These are phyloP conservation scores for Aspergillus floridensis DNA, from an alignment of 2,329 filamentous ascomycete species.

Conservation along the genomic window DNA sequence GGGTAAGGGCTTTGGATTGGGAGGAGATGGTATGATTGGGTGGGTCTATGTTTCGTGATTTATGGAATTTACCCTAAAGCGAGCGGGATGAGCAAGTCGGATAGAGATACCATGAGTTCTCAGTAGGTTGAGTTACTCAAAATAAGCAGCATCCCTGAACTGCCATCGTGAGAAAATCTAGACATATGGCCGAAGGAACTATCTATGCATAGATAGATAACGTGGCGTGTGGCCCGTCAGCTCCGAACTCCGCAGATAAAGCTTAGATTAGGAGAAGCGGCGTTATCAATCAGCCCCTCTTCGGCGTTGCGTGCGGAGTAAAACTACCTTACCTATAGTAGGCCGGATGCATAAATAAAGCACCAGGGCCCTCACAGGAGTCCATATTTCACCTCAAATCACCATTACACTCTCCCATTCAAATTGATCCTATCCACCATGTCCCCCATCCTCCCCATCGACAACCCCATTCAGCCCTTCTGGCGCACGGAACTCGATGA, in stretches of 20 bases:
- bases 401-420: background rate
- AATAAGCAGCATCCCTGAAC: too few relatives aligned
- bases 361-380: background rate
- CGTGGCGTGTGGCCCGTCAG: too few relatives aligned
- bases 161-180: too few relatives aligned
- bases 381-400: background rate
- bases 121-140: too few relatives aligned
- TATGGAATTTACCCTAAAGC: too few relatives aligned
- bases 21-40: background rate
- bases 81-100: too few relatives aligned
- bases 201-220: too few relatives aligned
- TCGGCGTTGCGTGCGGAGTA: too few relatives aligned
- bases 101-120: too few relatives aligned
- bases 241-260: slow-evolving; percentile 1
- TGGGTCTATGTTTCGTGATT: background rate
- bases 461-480: slow-evolving; percentile 16
- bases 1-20: slow-evolving; percentile 8
- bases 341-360: background rate
- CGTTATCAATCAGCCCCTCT: slow-evolving; percentile 1
- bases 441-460: slow-evolving; percentile 10
- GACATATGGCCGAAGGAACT: too few relatives aligned
- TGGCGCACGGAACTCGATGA: slow-evolving; percentile 21
- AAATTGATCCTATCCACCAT: background rate
- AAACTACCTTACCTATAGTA: too few relatives aligned
- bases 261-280: background rate